Base-by-base conservation (phyloP, 805 yeast species). In the Myxozyma neglecta region DNA sequence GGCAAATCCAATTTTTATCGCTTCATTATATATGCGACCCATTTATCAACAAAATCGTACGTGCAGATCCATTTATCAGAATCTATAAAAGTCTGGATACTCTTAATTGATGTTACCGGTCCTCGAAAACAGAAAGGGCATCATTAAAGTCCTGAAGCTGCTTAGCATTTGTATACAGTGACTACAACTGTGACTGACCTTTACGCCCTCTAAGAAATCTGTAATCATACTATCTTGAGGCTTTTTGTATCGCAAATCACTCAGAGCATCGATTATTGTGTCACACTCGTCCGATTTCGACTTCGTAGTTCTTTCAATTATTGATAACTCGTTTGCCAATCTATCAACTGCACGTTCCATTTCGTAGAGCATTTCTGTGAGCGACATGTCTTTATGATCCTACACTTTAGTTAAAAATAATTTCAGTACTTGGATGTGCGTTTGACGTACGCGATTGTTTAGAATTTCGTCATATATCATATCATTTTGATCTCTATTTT, bases 241-340 rank as follows among this genome's bases (percentile, higher is more conserved):
- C 37, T 59, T 55, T 10, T 53, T 54, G 42, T 64, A 64, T 45
- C 56, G 55, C 56, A 64, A 47, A 20, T 64, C 67, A 39, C 68
- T 64, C 10, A 64, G 49, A 5, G 60, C 48, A 37, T 63, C 67
- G 24, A 53, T 52, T 20, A 59, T 44, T 5, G 48, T 42, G 29
- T 52, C 32, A 14, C 54, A 35, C n/a, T 46, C 50, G n/a, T 37
- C 50, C 42, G 56, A 24, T 45, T 37, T 29, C 5, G 48, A 36
- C 7, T 32, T 44, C 20, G 56, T 39, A 8, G 18, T 35, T 18
- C 36, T 39, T 13, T 59, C 59, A 13, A 63, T n/a, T 3, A 18
- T 49, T 8, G 51, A 55, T 1, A 58, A 43, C 48, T 53, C 58
- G 39, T 11, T 32, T 11, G 42, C 24, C 14, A 63, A 36, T 11